Conservation (phyloP, 257 asterid species). For the Hygrophila difformis region DNA sequence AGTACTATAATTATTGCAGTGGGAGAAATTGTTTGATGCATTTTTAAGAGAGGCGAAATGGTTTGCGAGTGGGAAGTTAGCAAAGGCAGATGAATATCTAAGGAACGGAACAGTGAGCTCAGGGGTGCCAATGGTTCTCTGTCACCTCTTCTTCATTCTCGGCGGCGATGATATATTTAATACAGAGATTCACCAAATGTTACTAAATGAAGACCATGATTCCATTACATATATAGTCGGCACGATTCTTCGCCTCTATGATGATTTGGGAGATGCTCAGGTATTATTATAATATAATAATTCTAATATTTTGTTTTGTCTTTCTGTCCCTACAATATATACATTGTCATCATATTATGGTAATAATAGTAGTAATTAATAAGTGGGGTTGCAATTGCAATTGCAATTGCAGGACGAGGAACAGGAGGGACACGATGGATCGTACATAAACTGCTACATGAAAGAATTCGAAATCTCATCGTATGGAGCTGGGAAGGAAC, state of each 20-base stretch:
- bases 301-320: too few relatives aligned
- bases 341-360: too few relatives aligned
- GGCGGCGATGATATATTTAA: slow-evolving; percentile 22
- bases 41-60: slow-evolving; percentile 34
- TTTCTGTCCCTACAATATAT: too few relatives aligned
- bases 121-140: slow-evolving; percentile 16
- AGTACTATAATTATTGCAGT: slow-evolving; percentile 12
- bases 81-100: slow-evolving; percentile 25
- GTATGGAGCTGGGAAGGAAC: too few relatives aligned
- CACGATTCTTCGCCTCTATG: slow-evolving; percentile 33
- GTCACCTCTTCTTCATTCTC: slow-evolving; percentile 24
- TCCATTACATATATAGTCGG: slow-evolving; percentile 26
- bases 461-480: too few relatives aligned
- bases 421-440: too few relatives aligned
- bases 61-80: slow-evolving; percentile 19
- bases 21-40: slow-evolving; percentile 34
- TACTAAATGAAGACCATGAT: slow-evolving; percentile 11
- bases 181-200: neutral
- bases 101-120: slow-evolving; percentile 27
- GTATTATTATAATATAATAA: too few relatives aligned
- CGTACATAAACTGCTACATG: too few relatives aligned
- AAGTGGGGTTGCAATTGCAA: too few relatives aligned
- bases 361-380: too few relatives aligned
- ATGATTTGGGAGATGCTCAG: slow-evolving; percentile 34
- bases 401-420: too few relatives aligned